Base-by-base conservation (phyloP, 495 filamentous ascomycete species). In the Platismatia glauca region DNA sequence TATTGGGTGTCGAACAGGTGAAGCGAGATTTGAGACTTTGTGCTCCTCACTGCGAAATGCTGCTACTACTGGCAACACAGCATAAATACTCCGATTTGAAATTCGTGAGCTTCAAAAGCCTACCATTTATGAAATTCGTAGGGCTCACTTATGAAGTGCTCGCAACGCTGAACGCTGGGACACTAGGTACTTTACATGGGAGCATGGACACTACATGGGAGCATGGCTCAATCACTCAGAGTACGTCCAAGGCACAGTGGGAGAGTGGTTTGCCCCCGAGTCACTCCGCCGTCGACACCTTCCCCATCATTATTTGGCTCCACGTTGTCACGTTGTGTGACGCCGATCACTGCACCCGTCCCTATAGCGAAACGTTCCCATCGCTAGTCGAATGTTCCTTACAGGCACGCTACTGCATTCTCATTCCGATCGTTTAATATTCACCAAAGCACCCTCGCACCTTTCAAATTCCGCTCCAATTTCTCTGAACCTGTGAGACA, bases 1-100 rank as follows among this genome's bases (percentile, higher is more conserved):
- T 57, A 57, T 57, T 57, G 31, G 11, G 55, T 57, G 55, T 57
- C 37, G 55, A 57, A 39, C 55, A 39, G 24, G 48, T 15, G 46
- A 52, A 52, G 48, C 48, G 48, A 31, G 24, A 52, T 27, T 9
- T 27, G 48, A 24, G 27, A 52, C 11, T 29, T 48, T 48, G 8
- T 48, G 7, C n/a, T n/a, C n/a, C 44, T 24, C 22, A 48, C 44
- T 1, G 22, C 48, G 48, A 52, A 52, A 31, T 52, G 11, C 44
- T 52, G 48, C 48, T 31, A 48, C n/a, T 24, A 13, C 5, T 5
- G 13, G 38, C 13, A 39, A 39, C n/a, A n/a, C n/a, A n/a, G n/a
- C n/a, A n/a, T n/a, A n/a, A n/a, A n/a, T n/a, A n/a, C n/a, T n/a
- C n/a, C n/a, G n/a, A n/a, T n/a, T n/a, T n/a, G n/a, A n/a, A n/a